Evolutionary conservation across 1,139 yeast species (phyloP).

Genomic region (Lizanozyma gosingica): DNA sequence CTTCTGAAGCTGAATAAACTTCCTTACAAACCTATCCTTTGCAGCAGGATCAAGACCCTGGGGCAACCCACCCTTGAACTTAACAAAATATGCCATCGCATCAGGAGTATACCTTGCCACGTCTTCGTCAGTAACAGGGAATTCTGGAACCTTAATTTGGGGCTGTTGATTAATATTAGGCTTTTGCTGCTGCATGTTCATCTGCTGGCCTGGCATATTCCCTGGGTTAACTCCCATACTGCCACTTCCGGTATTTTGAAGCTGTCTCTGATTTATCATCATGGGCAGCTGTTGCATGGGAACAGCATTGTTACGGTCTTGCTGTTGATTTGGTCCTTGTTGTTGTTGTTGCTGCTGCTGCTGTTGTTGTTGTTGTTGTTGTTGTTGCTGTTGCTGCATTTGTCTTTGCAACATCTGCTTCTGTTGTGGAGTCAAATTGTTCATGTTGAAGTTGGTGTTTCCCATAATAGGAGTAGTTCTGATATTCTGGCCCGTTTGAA

Average conservation of each 20-base stretch:
- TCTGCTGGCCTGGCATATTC: constrained; percentile 5
- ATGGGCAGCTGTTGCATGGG: neutral
- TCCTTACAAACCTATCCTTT: constrained; percentile 32
- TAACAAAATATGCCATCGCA: constrained; percentile 29
- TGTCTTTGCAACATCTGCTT: constrained; percentile 27
- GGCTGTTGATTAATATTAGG: constrained; percentile 6
- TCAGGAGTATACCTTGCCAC: constrained; percentile 32
- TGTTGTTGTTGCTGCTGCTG: constrained; percentile 23
- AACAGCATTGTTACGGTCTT: neutral
- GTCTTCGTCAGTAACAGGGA: constrained; percentile 35
- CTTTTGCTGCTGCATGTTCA: constrained; percentile 6
- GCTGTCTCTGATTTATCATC: constrained; percentile 1
- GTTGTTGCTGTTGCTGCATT: constrained; percentile 22
- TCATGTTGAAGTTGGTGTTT: constrained; percentile 9
- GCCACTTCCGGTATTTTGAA: neutral
- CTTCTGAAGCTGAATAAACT: constrained; percentile 35
- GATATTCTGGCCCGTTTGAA: constrained; percentile 4
- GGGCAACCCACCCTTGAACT: constrained; percentile 18
- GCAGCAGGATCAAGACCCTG: constrained; percentile 26
- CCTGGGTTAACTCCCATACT: neutral
- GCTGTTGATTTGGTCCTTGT: constrained; percentile 6
- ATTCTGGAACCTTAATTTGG: constrained; percentile 24
- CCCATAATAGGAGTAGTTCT: constrained; percentile 1
- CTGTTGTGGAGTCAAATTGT: constrained; percentile 27
- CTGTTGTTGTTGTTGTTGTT: constrained; percentile 26